A percentile compares a stretch with the other conserved stretches of the same genome.
phyloP scores from a whole-genome alignment of 331 rosid species.

The Phaseolus coccineus region DNA sequence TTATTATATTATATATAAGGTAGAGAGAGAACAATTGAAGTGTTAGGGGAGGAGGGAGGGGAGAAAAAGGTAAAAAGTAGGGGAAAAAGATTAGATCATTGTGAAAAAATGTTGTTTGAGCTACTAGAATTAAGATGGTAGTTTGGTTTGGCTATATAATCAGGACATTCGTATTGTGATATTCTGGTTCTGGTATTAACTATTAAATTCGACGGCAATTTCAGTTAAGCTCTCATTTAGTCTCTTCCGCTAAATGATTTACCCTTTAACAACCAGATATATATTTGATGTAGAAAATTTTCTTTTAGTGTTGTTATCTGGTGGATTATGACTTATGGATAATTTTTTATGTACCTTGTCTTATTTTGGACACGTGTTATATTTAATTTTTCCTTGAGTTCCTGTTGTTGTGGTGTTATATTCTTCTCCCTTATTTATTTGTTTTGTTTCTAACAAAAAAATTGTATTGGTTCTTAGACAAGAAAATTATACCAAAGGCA shows the following conservation, averaged over 20 bases:
- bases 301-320: neutral
- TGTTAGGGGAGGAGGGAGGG: neutral
- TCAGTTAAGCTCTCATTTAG: neutral
- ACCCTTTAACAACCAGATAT: neutral
- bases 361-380: conserved; percentile 9
- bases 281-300: neutral
- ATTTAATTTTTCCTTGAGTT: neutral
- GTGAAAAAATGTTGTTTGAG: neutral
- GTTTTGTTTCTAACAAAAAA: conserved; percentile 3
- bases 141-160: neutral
- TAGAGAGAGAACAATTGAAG: neutral
- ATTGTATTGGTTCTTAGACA: conserved; percentile 53
- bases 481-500: conserved; percentile 77
- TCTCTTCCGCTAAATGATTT: neutral
- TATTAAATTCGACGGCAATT: neutral
- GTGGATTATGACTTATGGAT: conserved; percentile 21
- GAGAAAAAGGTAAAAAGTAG: neutral
- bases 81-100: too few relatives aligned
- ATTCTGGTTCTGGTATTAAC: neutral
- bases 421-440: conserved; percentile 18
- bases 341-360: neutral
- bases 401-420: conserved; percentile 16
- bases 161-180: neutral
- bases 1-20: neutral
- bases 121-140: neutral